phyloP scores from a whole-genome alignment of 306 rosid genomes.

The Vigna unguiculata region DNA sequence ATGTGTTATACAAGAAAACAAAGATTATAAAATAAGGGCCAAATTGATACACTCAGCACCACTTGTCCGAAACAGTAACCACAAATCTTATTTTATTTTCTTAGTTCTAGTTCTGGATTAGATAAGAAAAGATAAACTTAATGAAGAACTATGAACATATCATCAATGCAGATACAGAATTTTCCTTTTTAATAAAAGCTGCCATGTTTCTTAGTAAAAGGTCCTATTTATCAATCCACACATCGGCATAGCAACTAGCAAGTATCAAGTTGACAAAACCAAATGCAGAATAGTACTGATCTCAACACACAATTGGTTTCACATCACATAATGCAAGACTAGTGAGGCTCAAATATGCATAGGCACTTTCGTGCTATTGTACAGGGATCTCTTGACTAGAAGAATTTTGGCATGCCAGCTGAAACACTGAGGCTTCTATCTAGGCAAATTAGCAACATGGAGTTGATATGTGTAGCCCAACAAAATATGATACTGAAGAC shows the following conservation, averaged over 20 bases:
- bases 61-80: slow-evolving; percentile 22
- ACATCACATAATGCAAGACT: slow-evolving; percentile 19
- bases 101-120: slow-evolving; percentile 24
- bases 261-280: slow-evolving; percentile 26
- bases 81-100: background rate
- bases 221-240: slow-evolving; percentile 1
- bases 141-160: background rate
- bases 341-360: slow-evolving; percentile 11
- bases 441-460: slow-evolving; percentile 25
- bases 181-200: slow-evolving; percentile 21
- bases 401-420: background rate
- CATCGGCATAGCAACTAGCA: slow-evolving; percentile 16
- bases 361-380: background rate
- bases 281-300: background rate
- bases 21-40: background rate
- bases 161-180: background rate
- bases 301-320: background rate
- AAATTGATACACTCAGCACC: slow-evolving; percentile 24
- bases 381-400: slow-evolving; percentile 16
- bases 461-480: slow-evolving; percentile 6
- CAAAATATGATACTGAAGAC: background rate
- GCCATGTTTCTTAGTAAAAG: background rate
- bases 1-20: background rate
- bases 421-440: slow-evolving; percentile 12
- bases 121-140: background rate